These are phyloP conservation scores for Clonostachys rosea DNA, from an alignment of 2,329 filamentous ascomycete species.

Conservation along the genomic window DNA sequence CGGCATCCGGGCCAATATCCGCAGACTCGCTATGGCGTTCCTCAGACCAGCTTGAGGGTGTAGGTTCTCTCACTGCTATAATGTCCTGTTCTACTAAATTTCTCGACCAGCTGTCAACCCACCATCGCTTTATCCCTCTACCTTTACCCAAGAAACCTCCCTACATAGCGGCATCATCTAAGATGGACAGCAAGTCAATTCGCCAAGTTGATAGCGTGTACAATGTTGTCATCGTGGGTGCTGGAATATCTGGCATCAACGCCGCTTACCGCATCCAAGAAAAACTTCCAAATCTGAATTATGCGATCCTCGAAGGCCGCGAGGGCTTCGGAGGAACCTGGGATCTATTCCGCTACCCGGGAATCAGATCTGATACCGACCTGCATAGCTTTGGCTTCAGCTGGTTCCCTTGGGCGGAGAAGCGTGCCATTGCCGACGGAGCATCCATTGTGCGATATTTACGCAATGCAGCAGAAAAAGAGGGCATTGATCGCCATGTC, in stretches of 20 bases:
- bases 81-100: too few species aligned
- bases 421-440: conserved; percentile 46
- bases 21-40: too few species aligned
- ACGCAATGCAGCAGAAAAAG: conserved; percentile 39
- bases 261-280: conserved; percentile 62
- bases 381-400: conserved; percentile 61
- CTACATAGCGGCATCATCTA: too few species aligned
- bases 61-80: too few species aligned
- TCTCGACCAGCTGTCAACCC: too few species aligned
- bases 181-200: background rate
- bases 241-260: conserved; percentile 72
- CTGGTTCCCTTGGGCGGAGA: conserved; percentile 64
- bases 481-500: conserved; percentile 51
- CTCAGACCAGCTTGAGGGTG: too few species aligned
- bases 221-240: conserved; percentile 64
- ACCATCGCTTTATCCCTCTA: too few species aligned
- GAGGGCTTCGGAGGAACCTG: conserved; percentile 69
- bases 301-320: conserved; percentile 65
- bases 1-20: too few species aligned
- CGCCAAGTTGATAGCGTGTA: background rate
- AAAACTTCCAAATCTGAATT: conserved; percentile 48
- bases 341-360: conserved; percentile 74
- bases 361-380: conserved; percentile 62
- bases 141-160: too few species aligned
- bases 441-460: conserved; percentile 49